Conservation (phyloP, 164 flowering plant genomes). For the Protea cynaroides region DNA sequence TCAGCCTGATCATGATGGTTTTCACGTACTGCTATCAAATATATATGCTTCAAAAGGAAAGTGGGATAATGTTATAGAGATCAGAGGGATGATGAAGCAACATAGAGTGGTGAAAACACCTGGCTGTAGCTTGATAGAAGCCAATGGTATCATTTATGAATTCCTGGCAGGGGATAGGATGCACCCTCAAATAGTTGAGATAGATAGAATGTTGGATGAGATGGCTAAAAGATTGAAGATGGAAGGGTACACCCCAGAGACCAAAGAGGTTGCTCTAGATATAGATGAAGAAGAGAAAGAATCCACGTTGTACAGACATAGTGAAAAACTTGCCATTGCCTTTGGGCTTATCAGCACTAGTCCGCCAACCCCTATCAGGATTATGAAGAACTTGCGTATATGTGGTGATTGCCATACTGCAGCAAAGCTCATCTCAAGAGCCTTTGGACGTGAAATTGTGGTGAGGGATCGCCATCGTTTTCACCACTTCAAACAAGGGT, state of each 20-base stretch:
- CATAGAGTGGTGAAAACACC: conserved; percentile 15
- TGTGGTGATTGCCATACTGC: conserved; percentile 16
- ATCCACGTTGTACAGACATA: conserved; percentile 21
- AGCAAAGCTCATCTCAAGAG: conserved; percentile 31
- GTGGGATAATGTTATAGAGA: conserved; percentile 33
- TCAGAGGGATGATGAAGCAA: conserved; percentile 32
- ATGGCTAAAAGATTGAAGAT: neutral
- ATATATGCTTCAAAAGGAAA: conserved; percentile 36
- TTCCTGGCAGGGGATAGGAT: neutral
- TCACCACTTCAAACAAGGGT: conserved; percentile 38
- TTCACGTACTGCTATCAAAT: conserved; percentile 40
- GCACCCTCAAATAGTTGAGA: neutral
- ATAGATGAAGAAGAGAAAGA: conserved; percentile 46
- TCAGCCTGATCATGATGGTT: conserved; percentile 43
- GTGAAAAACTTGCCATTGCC: conserved; percentile 1
- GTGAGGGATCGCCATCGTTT: conserved; percentile 41
- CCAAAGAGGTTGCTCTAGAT: conserved; percentile 29
- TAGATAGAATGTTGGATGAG: neutral
- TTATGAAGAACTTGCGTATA: conserved; percentile 33
- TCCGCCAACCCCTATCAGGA: conserved; percentile 34
- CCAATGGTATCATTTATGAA: neutral
- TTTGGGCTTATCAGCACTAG: conserved; percentile 15
- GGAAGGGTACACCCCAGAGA: conserved; percentile 19
- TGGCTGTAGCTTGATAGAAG: neutral
- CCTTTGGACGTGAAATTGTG: conserved; percentile 30